Percentiles rank a stretch among this genome's conserved stretches.
Conservation (phyloP, 2,329 filamentous ascomycete genomes). For the Neopestalotiopsis sp. region DNA sequence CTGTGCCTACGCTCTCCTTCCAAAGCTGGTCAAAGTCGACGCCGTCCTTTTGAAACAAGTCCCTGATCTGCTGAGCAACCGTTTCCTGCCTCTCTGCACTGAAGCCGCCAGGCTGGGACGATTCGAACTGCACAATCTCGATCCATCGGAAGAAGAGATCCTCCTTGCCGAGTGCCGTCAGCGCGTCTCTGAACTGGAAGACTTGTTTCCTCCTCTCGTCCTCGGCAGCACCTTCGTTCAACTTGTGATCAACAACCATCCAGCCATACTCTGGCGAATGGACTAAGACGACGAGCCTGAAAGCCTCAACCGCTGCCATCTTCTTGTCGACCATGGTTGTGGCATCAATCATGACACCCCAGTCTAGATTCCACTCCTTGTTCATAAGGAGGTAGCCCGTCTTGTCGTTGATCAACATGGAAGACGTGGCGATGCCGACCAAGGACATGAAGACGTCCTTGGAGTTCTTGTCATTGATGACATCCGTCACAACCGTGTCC, state of each 20-base stretch:
- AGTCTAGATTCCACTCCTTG: conserved; percentile 86
- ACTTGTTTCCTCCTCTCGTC: conserved; percentile 75
- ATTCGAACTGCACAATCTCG: conserved; percentile 88
- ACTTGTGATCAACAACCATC: conserved; percentile 67
- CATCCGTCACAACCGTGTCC: conserved; percentile 65
- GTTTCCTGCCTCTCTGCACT: conserved; percentile 73
- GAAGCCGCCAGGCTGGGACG: conserved; percentile 78
- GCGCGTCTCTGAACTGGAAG: conserved; percentile 77
- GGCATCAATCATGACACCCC: conserved; percentile 77
- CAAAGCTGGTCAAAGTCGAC: conserved; percentile 86
- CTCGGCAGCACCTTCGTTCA: conserved; percentile 53
- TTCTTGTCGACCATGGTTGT: conserved; percentile 71
- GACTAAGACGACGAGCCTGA: conserved; percentile 74
- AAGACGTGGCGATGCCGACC: conserved; percentile 72
- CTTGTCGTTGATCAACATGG: conserved; percentile 72
- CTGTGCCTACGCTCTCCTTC: conserved; percentile 61
- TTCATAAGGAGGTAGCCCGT: conserved; percentile 90
- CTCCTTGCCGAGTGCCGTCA: conserved; percentile 81
- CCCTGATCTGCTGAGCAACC: conserved; percentile 75
- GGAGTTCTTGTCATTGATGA: conserved; percentile 52
- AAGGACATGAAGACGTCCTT: conserved; percentile 64
- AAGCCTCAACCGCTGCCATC: conserved; percentile 64
- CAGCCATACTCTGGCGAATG: conserved; percentile 73
- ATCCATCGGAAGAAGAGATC: conserved; percentile 91
- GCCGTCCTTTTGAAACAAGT: conserved; percentile 74